Base-by-base conservation (phyloP, 495 filamentous ascomycete genomes). In the Cercophora sp. region DNA sequence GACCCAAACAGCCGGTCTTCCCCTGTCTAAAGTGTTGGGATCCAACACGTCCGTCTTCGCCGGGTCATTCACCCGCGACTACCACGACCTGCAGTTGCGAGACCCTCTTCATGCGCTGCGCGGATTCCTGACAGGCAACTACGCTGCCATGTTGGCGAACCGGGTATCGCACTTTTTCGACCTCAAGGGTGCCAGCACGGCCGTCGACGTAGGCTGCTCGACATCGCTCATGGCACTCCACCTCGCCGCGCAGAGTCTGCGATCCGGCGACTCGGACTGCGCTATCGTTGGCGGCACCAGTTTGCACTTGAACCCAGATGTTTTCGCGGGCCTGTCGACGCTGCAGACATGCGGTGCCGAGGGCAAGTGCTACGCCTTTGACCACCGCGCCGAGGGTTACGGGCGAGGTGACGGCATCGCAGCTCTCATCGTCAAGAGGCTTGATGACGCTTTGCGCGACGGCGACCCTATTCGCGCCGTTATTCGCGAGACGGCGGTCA, bases 361-460 rank as follows among this genome's bases (percentile, higher is more conserved):
- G n/a, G n/a, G n/a, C n/a, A n/a, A n/a, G n/a, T n/a, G n/a, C n/a
- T n/a, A n/a, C n/a, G n/a, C n/a, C n/a, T n/a, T n/a, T n/a, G n/a
- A n/a, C n/a, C n/a, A 74, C 1, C 51, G 60, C 0, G 85, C 83
- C 10, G 71, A 84, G 62, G 85, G 85, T 0, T 88, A 83, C 62
- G 80, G 64, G 0, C 66, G 84, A 4, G 85, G 72, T 1, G 85
- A 89, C 52, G 84, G 75, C 2, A 54, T 85, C 9, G 70, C 66
- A 24, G 68, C 68, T 1, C 27, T 86, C 0, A 65, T 77, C 4
- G 31, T 89, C 1, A 88, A 87, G 62, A 60, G 54, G 6, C 61
- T 85, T 0, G 45, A 43, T 2, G 70, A 76, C 36, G 85, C 77
- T 5, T 37, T 79, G 3, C 34, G 48, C 1, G 70, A 78, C 49